Evolutionary conservation across 1,284 basidiomycete species (phyloP), one percentile per base, ranked within the genome.

Genomic region (Microbotryum scabiosae): DNA sequence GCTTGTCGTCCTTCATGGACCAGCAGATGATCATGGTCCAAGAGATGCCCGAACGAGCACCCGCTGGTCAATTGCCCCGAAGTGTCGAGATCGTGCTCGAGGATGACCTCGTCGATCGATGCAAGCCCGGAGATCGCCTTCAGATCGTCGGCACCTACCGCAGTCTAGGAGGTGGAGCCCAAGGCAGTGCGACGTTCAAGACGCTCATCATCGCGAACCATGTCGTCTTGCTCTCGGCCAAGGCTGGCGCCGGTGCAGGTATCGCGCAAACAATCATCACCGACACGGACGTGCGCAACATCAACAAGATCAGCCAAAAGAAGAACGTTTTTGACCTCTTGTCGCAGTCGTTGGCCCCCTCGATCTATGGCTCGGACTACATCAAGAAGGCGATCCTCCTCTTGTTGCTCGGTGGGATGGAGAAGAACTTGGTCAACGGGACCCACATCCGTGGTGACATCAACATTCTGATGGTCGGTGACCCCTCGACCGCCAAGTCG

Each of bases 391-490:
- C 96, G 5, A 84, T 97, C 67, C 80, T 97, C 14, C 82, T 98
- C 20, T 83, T 98, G 18, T 82, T 99, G 12, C 84, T 99, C 47
- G 93, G 94, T 50, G 96, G 96, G 46, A 87, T 90, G 60, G 94
- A 98, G 78, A 99, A 99, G 82, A 98, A 98, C 75, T 77, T 98
- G 62, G 84, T 88, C 25, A 97, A 99, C 73, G 96, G 96, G 43
- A 97, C 94, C 7, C 96, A 98, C 74, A 97, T 98, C 73, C 87
- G 96, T 80, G 96, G 96, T 60, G 96, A 99, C 76, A 98, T 99
- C 81, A 99, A 99, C 77, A 82, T 98, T 72, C 84, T 98, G 71
- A 97, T 99, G 94, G 92, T 99, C 66, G 96, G 96, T 68, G 96
- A 99, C 76, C 96, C 96, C 4, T 90, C 87, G 16, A 98, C 96